These are phyloP conservation scores for Russula olivacea DNA, from an alignment of 768 basidiomycete genomes.

Conservation along the genomic window DNA sequence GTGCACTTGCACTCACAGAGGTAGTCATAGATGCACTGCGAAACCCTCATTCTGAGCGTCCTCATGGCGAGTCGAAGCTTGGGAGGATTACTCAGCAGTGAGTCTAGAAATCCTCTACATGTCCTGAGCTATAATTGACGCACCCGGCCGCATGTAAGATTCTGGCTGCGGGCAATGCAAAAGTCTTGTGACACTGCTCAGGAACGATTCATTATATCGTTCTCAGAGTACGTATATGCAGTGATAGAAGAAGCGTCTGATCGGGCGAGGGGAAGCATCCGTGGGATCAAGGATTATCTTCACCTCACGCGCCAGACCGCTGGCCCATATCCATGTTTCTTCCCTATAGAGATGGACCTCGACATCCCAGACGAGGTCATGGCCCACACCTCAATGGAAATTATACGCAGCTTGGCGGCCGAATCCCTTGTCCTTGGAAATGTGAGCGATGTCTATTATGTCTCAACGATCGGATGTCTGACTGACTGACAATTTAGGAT, in stretches of 20 bases:
- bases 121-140: not conserved
- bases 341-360: conserved; percentile 34
- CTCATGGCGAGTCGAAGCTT: conserved; percentile 35
- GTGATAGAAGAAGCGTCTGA: conserved; percentile 42
- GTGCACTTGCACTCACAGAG: conserved; percentile 31
- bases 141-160: conserved; percentile 33
- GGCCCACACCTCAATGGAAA: conserved; percentile 34
- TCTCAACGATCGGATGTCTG: too few relatives aligned
- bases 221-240: conserved; percentile 35
- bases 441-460: conserved; percentile 26
- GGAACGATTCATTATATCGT: conserved; percentile 35
- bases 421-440: conserved; percentile 41
- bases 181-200: conserved; percentile 27
- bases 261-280: conserved; percentile 31
- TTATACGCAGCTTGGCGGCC: conserved; percentile 29
- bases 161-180: conserved; percentile 33
- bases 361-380: conserved; percentile 41
- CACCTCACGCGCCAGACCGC: conserved; percentile 37
- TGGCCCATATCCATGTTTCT: conserved; percentile 39
- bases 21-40: conserved; percentile 38
- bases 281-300: conserved; percentile 40
- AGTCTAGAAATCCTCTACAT: conserved; percentile 17
- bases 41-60: conserved; percentile 36
- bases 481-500: too few relatives aligned
- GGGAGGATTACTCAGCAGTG: conserved; percentile 41